Percentiles rank a stretch among this genome's conserved stretches.
Conservation (phyloP, 352 stramenopile genomes). For the Globisporangium apiculatum region DNA sequence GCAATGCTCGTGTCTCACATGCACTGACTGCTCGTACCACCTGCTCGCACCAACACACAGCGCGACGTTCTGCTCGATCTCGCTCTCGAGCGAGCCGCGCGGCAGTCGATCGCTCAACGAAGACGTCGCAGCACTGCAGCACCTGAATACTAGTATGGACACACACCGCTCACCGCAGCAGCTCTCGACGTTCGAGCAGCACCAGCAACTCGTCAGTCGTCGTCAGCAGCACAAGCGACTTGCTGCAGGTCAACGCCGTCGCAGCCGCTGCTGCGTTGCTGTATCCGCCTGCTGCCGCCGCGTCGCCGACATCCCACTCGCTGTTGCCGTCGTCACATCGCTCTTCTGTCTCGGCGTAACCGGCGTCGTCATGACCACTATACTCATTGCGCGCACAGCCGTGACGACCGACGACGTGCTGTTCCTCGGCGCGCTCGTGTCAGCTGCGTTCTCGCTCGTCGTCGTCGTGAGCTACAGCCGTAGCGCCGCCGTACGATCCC, state of each 20-base stretch:
- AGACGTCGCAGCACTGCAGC: conserved; percentile 15
- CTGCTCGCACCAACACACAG: conserved; percentile 10
- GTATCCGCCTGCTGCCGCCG: not conserved
- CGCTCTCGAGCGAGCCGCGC: conserved; percentile 39
- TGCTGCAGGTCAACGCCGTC: too few species aligned
- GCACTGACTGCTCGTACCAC: not conserved
- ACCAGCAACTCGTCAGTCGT: conserved; percentile 16
- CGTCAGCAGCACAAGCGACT: conserved; percentile 1
- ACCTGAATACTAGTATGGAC: not conserved
- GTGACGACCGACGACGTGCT: conserved; percentile 55
- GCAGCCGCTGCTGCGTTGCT: not conserved
- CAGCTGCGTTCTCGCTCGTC: conserved; percentile 56
- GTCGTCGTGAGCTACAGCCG: conserved; percentile 66
- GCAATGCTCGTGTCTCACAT: not conserved
- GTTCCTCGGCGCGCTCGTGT: conserved; percentile 67
- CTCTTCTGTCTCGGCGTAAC: conserved; percentile 31
- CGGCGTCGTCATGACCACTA: conserved; percentile 26
- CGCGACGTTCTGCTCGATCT: conserved; percentile 57
- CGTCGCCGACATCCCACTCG: conserved; percentile 14
- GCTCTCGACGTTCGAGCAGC: conserved; percentile 7
- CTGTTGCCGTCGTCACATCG: conserved; percentile 24
- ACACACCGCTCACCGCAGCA: conserved; percentile 1
- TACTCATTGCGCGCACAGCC: conserved; percentile 5
- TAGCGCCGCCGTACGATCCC: conserved; percentile 45
- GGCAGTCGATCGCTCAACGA: conserved; percentile 31